A percentile compares a stretch with the other conserved stretches of the same genome.
Conservation (phyloP, 768 basidiomycete genomes). For the Austroboletus festivus region DNA sequence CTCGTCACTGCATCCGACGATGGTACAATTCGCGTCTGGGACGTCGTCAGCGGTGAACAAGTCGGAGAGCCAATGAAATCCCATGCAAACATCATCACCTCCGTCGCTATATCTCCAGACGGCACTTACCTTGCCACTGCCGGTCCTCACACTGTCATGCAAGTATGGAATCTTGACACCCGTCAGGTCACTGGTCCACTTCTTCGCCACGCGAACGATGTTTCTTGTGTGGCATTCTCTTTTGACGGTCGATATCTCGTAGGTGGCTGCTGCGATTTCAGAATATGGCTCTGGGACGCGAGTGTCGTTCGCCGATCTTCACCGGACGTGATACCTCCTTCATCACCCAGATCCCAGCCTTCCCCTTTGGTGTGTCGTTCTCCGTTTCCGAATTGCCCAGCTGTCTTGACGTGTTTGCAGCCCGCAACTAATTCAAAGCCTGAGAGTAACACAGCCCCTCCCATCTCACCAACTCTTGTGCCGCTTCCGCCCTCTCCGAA, state of each 20-base stretch:
- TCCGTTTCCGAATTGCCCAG: neutral
- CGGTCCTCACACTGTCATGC: constrained; percentile 28
- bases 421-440: constrained; percentile 5
- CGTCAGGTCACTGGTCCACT: constrained; percentile 14
- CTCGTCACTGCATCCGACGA: constrained; percentile 30
- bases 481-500: constrained; percentile 23
- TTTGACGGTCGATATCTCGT: constrained; percentile 26
- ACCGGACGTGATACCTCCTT: constrained; percentile 6
- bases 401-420: constrained; percentile 9
- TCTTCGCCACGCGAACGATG: constrained; percentile 29
- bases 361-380: constrained; percentile 9
- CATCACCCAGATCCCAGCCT: constrained; percentile 9
- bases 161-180: constrained; percentile 30
- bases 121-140: constrained; percentile 32
- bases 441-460: neutral
- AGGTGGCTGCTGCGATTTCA: constrained; percentile 28
- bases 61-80: constrained; percentile 30
- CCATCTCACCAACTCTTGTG: constrained; percentile 16
- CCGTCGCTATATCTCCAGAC: constrained; percentile 32
- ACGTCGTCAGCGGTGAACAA: constrained; percentile 27
- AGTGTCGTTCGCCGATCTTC: constrained; percentile 16
- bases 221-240: constrained; percentile 34
- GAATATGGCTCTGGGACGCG: constrained; percentile 30
- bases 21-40: constrained; percentile 32
- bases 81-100: constrained; percentile 28